Conservation (phyloP, 306 rosid species). For the Purshia tridentata region DNA sequence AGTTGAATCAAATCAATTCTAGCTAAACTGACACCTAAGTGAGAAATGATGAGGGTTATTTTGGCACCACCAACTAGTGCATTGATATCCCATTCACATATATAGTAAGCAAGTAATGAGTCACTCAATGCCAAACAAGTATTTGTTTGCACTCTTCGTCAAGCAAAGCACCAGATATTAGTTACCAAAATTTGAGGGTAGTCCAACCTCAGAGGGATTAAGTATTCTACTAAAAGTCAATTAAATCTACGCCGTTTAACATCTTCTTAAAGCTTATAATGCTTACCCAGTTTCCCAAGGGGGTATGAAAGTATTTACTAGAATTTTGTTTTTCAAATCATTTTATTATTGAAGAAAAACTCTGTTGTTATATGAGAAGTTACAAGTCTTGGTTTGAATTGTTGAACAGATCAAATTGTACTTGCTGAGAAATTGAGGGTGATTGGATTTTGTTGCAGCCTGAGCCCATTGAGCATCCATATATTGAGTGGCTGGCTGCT, state of each 20-base stretch:
- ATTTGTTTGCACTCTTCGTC: constrained; percentile 2
- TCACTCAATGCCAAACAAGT: not conserved
- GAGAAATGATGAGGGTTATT: too few species aligned
- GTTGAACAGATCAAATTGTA: too few species aligned
- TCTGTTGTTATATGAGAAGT: too few species aligned
- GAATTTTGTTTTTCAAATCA: not conserved
- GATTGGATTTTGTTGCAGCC: not conserved
- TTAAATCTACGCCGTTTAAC: not conserved
- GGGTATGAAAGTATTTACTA: not conserved
- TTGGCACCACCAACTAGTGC: too few species aligned
- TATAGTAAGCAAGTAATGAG: not conserved
- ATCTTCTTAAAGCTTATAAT: not conserved
- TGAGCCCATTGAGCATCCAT: too few species aligned
- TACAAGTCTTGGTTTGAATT: not conserved
- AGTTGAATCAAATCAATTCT: too few species aligned
- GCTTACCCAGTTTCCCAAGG: not conserved
- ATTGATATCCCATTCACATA: not conserved
- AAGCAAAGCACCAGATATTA: not conserved
- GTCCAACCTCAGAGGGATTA: not conserved
- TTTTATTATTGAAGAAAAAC: not conserved
- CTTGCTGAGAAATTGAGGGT: too few species aligned
- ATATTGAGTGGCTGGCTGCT: too few species aligned
- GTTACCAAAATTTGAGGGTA: not conserved
- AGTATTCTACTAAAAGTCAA: not conserved
- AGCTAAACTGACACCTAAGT: too few species aligned